phyloP scores from a whole-genome alignment of 805 yeast genomes.

The Hanseniaspora clermontiae region DNA sequence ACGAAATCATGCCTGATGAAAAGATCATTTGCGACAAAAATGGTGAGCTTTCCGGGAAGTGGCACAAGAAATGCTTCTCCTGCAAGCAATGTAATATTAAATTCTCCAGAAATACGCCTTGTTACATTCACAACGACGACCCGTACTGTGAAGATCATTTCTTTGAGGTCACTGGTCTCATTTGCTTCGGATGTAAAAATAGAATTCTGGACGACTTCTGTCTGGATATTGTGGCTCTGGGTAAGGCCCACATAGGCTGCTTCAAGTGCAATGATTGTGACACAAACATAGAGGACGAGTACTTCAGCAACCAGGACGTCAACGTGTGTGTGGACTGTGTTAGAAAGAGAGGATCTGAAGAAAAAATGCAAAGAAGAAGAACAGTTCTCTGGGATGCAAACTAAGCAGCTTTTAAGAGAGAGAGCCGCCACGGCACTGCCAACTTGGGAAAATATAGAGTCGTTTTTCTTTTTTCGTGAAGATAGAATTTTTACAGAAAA shows the following conservation, averaged over 20 bases:
- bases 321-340: slow-evolving; percentile 10
- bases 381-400: slow-evolving; percentile 12
- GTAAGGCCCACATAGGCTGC: slow-evolving; percentile 10
- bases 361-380: slow-evolving; percentile 12
- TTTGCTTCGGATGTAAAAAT: slow-evolving; percentile 2
- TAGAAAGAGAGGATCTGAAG: neutral
- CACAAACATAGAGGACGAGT: slow-evolving; percentile 3
- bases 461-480: neutral
- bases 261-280: slow-evolving; percentile 8
- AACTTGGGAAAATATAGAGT: neutral
- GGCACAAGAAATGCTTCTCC: slow-evolving; percentile 81
- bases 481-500: too few species aligned
- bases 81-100: slow-evolving; percentile 51
- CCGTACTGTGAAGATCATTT: slow-evolving; percentile 75
- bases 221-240: slow-evolving; percentile 5
- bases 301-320: slow-evolving; percentile 7
- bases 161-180: slow-evolving; percentile 9
- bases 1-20: slow-evolving; percentile 32
- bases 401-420: too few species aligned
- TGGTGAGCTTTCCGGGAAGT: slow-evolving; percentile 68
- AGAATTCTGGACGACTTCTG: slow-evolving; percentile 10
- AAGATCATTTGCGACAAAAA: slow-evolving; percentile 62
- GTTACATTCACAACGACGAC: slow-evolving; percentile 63
- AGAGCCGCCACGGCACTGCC: too few species aligned
- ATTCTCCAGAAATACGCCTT: slow-evolving; percentile 48